Evolutionary conservation across 1,139 yeast genomes (phyloP).

Genomic region (Wickerhamiella pararugosa): DNA sequence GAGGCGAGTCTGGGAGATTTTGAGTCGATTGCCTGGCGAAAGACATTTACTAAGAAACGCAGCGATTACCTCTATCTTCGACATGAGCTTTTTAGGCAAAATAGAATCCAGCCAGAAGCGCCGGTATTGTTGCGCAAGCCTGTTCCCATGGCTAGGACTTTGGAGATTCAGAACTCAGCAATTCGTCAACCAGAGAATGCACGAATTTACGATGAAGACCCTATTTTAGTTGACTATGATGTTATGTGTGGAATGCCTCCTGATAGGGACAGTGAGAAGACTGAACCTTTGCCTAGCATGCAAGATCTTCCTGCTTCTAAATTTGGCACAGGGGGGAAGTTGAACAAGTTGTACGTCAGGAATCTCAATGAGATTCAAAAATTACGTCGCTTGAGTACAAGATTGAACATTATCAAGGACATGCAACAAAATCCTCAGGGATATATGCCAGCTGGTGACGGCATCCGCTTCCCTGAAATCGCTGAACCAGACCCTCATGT

Average conservation of each 20-base stretch:
- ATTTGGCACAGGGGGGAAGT: slow-evolving; percentile 36
- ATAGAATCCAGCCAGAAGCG: slow-evolving; percentile 45
- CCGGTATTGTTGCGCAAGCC: slow-evolving; percentile 38
- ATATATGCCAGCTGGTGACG: neutral
- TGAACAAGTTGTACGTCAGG: slow-evolving; percentile 43
- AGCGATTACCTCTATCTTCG: slow-evolving; percentile 62
- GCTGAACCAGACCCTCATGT: slow-evolving; percentile 64
- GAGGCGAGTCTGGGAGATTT: slow-evolving; percentile 24
- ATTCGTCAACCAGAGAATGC: neutral
- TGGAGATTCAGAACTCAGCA: slow-evolving; percentile 18
- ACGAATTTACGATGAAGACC: slow-evolving; percentile 31
- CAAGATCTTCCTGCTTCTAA: slow-evolving; percentile 29
- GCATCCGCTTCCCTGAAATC: slow-evolving; percentile 49
- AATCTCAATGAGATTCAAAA: slow-evolving; percentile 76
- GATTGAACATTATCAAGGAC: slow-evolving; percentile 74
- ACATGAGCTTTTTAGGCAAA: slow-evolving; percentile 46
- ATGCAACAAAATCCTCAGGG: slow-evolving; percentile 61
- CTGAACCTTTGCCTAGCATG: slow-evolving; percentile 30
- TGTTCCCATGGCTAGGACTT: slow-evolving; percentile 21
- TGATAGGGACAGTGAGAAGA: slow-evolving; percentile 27
- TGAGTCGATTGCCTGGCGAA: slow-evolving; percentile 40
- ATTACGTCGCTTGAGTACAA: slow-evolving; percentile 74
- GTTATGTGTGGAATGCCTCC: slow-evolving; percentile 69
- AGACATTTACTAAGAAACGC: slow-evolving; percentile 42
- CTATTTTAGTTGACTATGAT: slow-evolving; percentile 68